Base-by-base conservation (phyloP, 2,329 filamentous ascomycete species). In the Trichoderma polysporum region DNA sequence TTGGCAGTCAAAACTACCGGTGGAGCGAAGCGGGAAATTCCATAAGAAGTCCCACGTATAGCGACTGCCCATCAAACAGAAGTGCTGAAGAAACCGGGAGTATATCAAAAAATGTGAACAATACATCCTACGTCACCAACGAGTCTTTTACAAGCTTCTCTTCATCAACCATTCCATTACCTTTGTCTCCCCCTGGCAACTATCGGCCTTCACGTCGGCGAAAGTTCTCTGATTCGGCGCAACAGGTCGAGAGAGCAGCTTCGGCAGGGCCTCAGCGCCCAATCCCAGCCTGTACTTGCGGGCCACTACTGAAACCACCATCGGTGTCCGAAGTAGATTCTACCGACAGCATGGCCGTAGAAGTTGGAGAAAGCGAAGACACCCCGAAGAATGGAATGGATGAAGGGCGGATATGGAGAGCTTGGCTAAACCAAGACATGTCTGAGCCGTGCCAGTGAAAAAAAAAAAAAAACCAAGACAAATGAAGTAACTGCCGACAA, bases 21-120 rank as follows among this genome's bases (percentile, higher is more conserved):
- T 78, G 76, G 76, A 77, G 72, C 59, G 68, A 68, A 9, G 66
- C 67, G 5, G 72, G 68, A 39, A 74, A 75, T 50, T 73, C 74
- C n/a, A 65, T 76, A 6, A 67, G 71, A 60, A 76, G 70, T 53
- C 53, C 35, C 27, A 29, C 41, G 17, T 39, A 27, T 27, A 47
- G 22, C 19, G 39, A 60, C 15, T 15, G 12, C 22, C 39, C 22
- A 10, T 25, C 17, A 35, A 13, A 15, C 9, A 9, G n/a, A 29
- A 52, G 58, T 17, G 35, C 33, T 17, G 22, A 61, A 12, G 19
- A 50, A 19, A 37, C 45, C 17, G 35, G 17, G 29, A 7, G 19
- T 13, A 61, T 12, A 19, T 9, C 45, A 31, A 47, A 7, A 57
- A n/a, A 25, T 17, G 15, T 27, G n/a, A 22, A 9, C 19, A 15